A percentile compares a stretch with the other conserved stretches of the same genome.
These are phyloP conservation scores for Globisporangium rhizosaccharum DNA, from an alignment of 352 stramenopile species.

Conservation along the genomic window DNA sequence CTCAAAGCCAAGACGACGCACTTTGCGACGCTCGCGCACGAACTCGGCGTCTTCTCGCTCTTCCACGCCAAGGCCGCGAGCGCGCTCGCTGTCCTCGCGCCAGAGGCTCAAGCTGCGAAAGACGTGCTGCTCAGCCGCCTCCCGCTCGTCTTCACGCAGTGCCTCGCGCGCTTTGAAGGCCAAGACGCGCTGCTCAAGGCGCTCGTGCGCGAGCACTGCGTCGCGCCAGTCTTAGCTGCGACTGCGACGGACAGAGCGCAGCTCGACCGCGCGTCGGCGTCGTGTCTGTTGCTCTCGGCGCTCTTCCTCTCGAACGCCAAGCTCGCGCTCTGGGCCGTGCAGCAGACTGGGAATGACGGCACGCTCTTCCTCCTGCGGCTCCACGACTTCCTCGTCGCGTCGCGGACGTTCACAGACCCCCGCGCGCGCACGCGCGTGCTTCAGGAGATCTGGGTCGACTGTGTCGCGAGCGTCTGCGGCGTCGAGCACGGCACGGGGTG, in stretches of 20 bases:
- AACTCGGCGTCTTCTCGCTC: constrained; percentile 73
- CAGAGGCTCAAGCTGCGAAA: constrained; percentile 20
- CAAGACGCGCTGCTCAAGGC: constrained; percentile 63
- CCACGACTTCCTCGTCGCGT: constrained; percentile 58
- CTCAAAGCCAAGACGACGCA: constrained; percentile 27
- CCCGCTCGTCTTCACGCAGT: constrained; percentile 83
- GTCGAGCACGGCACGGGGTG: constrained; percentile 64
- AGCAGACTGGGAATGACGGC: constrained; percentile 59
- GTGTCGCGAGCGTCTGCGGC: constrained; percentile 70
- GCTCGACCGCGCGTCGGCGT: constrained; percentile 52
- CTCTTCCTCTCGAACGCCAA: constrained; percentile 82
- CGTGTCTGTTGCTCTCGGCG: constrained; percentile 65
- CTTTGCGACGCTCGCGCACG: constrained; percentile 56
- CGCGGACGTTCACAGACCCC: constrained; percentile 34
- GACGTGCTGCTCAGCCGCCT: constrained; percentile 59
- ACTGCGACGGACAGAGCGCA: constrained; percentile 33
- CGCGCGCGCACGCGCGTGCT: constrained; percentile 45
- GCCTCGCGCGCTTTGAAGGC: constrained; percentile 61
- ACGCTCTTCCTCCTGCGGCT: constrained; percentile 44
- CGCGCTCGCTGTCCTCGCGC: constrained; percentile 27
- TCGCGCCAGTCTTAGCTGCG: constrained; percentile 49
- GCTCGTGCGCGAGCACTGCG: constrained; percentile 63
- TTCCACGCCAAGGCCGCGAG: constrained; percentile 53
- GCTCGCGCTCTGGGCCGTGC: constrained; percentile 67
- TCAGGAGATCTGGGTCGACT: constrained; percentile 80